Evolutionary conservation across 2,329 filamentous ascomycete species (phyloP), one percentile per base, ranked within the genome.

Genomic region (Coniochaeta hoffmannii): DNA sequence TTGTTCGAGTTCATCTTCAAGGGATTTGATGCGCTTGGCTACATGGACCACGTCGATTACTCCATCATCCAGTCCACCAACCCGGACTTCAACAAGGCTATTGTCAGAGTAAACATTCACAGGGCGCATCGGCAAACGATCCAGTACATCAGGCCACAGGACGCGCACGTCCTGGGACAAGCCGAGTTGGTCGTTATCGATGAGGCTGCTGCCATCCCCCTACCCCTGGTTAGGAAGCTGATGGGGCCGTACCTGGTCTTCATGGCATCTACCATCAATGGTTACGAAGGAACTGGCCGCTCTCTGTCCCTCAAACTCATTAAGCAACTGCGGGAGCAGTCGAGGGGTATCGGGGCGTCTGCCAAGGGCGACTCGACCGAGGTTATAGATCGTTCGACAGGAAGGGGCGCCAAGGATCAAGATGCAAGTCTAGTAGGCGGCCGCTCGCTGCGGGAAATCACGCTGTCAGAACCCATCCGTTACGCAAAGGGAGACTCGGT

Each of bases 201-300:
- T 71, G 94, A 99, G 72, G 94, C 94, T 15, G 94, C 94, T 12
- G 95, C 95, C 1, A 99, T 99, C 59, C 94, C 95, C 12, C 73
- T 99, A 11, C 94, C 94, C 0, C 76, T 97, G 2, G 94, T 99
- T 8, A 82, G 88, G 63, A 97, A 97, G 73, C 79, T 99, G 38
- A 92, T 99, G 83, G 94, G 94, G 0, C 93, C 93, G 14, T 99
- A 99, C 71, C 78, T 99, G 35, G 91, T 97, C 9, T 99, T 99
- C 73, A 97, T 99, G 94, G 91, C 95, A 1, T 99, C 94, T 0
- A 99, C 94, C 1, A 97, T 99, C 74, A 97, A 97, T 68, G 94
- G 94, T 57, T 99, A 99, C 69, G 94, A 99, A 75, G 94, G 94
- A 56, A 99, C 94, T 7, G 94, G 94, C 38, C 85, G 94, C 56